These are phyloP conservation scores for Venturia pyrina DNA, from an alignment of 2,329 filamentous ascomycete genomes.

Conservation along the genomic window DNA sequence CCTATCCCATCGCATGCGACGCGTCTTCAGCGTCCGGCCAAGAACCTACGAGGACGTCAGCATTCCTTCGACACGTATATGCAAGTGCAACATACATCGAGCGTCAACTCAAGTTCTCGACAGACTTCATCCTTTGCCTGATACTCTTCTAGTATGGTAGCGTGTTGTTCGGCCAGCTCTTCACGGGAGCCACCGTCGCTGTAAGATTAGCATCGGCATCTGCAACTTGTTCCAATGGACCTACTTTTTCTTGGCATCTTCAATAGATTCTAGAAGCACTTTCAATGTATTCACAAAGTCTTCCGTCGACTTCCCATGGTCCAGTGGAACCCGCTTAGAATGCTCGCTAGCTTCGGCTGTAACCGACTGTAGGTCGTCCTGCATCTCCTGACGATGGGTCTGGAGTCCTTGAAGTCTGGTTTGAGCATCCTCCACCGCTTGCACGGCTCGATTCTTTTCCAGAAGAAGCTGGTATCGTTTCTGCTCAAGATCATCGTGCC, in stretches of 20 bases:
- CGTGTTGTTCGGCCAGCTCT: slow-evolving; percentile 19
- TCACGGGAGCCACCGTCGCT: slow-evolving; percentile 20
- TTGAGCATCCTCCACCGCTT: slow-evolving; percentile 25
- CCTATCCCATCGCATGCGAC: slow-evolving; percentile 64
- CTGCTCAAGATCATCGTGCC: slow-evolving; percentile 16
- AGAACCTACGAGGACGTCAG: slow-evolving; percentile 30
- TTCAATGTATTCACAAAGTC: slow-evolving; percentile 23
- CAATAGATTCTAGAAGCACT: slow-evolving; percentile 21
- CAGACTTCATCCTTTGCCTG: slow-evolving; percentile 23
- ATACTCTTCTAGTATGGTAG: slow-evolving; percentile 22
- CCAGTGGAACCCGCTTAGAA: slow-evolving; percentile 19
- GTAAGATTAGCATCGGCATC: background rate
- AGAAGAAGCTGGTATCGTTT: slow-evolving; percentile 27
- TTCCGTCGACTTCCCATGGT: slow-evolving; percentile 22
- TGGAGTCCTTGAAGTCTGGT: slow-evolving; percentile 21
- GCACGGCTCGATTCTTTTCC: slow-evolving; percentile 32
- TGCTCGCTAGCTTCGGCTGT: slow-evolving; percentile 14
- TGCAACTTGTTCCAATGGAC: background rate
- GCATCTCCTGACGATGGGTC: slow-evolving; percentile 20
- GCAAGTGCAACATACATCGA: background rate
- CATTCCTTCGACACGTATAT: background rate
- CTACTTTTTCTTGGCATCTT: slow-evolving; percentile 20
- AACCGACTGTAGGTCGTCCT: slow-evolving; percentile 17
- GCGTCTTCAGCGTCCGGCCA: slow-evolving; percentile 53
- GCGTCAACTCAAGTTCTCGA: slow-evolving; percentile 19